These are phyloP conservation scores for Chloranthus sessilifolius DNA, from an alignment of 164 flowering plant species.

Conservation along the genomic window DNA sequence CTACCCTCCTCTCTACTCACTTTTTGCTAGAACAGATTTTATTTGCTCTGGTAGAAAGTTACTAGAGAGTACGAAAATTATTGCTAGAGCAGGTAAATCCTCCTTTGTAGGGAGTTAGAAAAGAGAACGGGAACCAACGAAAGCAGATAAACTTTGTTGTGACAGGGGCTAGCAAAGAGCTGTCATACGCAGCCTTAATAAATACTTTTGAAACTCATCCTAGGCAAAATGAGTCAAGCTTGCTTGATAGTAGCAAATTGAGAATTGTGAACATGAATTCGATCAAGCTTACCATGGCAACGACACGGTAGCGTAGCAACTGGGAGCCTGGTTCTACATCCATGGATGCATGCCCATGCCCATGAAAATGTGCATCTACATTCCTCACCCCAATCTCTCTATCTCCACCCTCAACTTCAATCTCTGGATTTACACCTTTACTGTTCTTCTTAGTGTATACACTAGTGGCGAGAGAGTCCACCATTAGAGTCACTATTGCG, in stretches of 20 bases:
- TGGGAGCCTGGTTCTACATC: slow-evolving; percentile 9
- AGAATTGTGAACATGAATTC: background rate
- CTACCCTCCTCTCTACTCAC: too few species aligned
- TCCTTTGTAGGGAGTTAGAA: too few species aligned
- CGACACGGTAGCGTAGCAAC: slow-evolving; percentile 22
- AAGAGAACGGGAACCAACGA: too few species aligned
- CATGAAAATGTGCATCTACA: slow-evolving; percentile 13
- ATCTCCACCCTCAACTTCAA: background rate
- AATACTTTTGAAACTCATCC: too few species aligned
- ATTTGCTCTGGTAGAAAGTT: too few species aligned
- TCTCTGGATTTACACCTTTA: slow-evolving; percentile 6
- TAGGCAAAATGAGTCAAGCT: background rate
- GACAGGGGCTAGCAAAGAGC: too few species aligned
- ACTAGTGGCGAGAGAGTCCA: slow-evolving; percentile 30
- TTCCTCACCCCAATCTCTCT: background rate
- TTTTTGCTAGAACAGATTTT: too few species aligned
- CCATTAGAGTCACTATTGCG: slow-evolving; percentile 25
- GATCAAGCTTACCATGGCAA: slow-evolving; percentile 26
- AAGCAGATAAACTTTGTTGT: too few species aligned
- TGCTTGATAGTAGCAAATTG: too few species aligned
- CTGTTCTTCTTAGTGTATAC: slow-evolving; percentile 1
- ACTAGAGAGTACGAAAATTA: too few species aligned
- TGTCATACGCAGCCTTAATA: too few species aligned
- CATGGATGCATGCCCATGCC: slow-evolving; percentile 4
- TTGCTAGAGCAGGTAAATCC: too few species aligned